Percentiles rank a stretch among this genome's conserved stretches.
phyloP scores from a whole-genome alignment of 1,284 basidiomycete species.

The Trametes pubescens region DNA sequence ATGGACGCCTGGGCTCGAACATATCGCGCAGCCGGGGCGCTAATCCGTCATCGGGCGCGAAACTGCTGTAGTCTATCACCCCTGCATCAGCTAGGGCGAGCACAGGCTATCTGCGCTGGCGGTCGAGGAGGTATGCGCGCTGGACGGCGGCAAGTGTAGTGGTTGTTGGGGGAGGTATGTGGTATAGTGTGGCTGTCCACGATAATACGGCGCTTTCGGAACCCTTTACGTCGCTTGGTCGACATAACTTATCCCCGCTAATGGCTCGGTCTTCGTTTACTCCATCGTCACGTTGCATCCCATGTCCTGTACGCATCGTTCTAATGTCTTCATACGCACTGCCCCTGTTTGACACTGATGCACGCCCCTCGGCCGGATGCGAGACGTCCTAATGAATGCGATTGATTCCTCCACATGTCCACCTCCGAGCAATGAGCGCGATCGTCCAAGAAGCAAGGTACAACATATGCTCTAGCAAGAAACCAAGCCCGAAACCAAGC shows the following conservation, averaged over 20 bases:
- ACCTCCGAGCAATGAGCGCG: slow-evolving; percentile 2
- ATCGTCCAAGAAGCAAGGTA: slow-evolving; percentile 17
- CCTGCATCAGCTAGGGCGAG: not conserved
- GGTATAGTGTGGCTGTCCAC: slow-evolving; percentile 9
- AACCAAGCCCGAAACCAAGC: not conserved
- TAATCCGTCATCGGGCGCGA: slow-evolving; percentile 53
- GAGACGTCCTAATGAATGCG: not conserved
- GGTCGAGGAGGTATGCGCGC: not conserved
- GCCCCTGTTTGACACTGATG: not conserved
- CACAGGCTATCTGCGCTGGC: not conserved
- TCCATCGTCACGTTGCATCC: slow-evolving; percentile 13
- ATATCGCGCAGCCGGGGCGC: slow-evolving; percentile 70
- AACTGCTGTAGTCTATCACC: slow-evolving; percentile 39
- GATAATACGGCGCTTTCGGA: slow-evolving; percentile 21
- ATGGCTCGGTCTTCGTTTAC: slow-evolving; percentile 23
- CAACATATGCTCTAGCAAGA: slow-evolving; percentile 15
- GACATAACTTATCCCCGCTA: slow-evolving; percentile 35
- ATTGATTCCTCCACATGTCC: slow-evolving; percentile 9
- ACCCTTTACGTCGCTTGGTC: slow-evolving; percentile 32
- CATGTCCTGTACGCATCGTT: slow-evolving; percentile 21
- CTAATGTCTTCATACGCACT: slow-evolving; percentile 19
- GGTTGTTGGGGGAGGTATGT: not conserved
- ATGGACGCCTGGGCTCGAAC: slow-evolving; percentile 54
- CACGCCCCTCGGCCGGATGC: not conserved
- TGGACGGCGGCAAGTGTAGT: not conserved